Evolutionary conservation across 805 yeast species (phyloP), one percentile per base, ranked within the genome.

Genomic region (Candida broadrunensis): DNA sequence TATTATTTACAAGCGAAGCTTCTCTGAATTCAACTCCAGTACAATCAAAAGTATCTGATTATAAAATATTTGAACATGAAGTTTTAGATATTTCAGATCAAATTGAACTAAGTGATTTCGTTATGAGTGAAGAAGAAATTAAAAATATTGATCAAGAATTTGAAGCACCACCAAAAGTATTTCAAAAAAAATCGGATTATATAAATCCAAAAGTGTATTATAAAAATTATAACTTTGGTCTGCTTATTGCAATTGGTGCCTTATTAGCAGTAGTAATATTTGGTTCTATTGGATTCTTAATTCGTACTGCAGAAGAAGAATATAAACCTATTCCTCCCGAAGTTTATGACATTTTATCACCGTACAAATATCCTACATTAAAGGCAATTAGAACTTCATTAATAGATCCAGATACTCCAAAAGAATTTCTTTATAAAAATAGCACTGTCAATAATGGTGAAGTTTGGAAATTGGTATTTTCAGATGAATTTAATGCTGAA

Each of bases 321-420:
- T 44, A 38, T 23, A 16, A 18, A 5, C 43, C 45, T 2, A 25
- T 36, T 14, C 45, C 47, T 3, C 50, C 52, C 4, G 47, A 44
- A 36, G 45, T 47, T 2, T 39, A 44, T 35, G 76, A 70, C 36
- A 44, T 66, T 5, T 61, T 83, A 46, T 62, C 86, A 2, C 67
- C 69, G 8, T 85, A 85, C 56, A 48, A 56, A 12, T 85, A 84
- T 54, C 81, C 83, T 3, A 61, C 61, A 12, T 65, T 85, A 31
- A 54, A 75, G 25, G 82, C 87, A 1, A 72, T 85, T 39, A 66
- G 93, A 47, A 72, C 84, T 0, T 46, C 60, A n/a, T 62, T 85
- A 35, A 64, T 86, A 13, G 95, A 86, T 54, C 77, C 80, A 2
- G 93, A 85, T 54, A 85, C 93, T 3, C 93, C 91, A 0, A 32